Evolutionary conservation across 257 asterid species (phyloP).

Genomic region (Solanum bukasovii): DNA sequence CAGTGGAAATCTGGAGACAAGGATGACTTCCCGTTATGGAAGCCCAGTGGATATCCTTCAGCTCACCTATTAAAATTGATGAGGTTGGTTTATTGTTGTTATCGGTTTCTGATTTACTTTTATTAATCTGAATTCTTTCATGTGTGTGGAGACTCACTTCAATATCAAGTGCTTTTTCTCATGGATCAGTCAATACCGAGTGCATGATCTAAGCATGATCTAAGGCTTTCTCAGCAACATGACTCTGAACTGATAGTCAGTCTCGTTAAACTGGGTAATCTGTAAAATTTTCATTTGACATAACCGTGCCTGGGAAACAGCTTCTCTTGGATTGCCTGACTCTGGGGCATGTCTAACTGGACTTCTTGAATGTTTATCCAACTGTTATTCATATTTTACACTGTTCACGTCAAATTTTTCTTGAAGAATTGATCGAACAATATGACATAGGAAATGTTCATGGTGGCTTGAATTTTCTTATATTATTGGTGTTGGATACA

Average conservation of each 20-base stretch:
- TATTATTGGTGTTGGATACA: not conserved
- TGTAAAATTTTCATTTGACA: not conserved
- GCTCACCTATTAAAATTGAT: constrained; percentile 46
- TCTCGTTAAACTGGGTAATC: not conserved
- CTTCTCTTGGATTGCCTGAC: not conserved
- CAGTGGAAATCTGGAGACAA: constrained; percentile 17
- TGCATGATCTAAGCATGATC: not conserved
- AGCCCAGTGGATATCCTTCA: constrained; percentile 63
- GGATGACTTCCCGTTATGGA: constrained; percentile 51
- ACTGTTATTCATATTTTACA: not conserved
- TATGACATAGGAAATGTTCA: not conserved
- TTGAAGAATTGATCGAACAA: not conserved
- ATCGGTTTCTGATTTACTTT: not conserved
- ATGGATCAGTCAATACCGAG: not conserved
- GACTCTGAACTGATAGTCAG: not conserved
- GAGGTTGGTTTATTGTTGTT: constrained; percentile 37
- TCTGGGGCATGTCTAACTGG: not conserved
- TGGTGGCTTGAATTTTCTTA: not conserved
- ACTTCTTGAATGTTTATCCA: not conserved
- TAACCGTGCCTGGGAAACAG: not conserved
- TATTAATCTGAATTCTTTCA: not conserved
- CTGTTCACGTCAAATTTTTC: not conserved
- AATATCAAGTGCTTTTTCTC: not conserved
- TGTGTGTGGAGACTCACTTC: not conserved
- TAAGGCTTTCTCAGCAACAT: not conserved